phyloP scores from a whole-genome alignment of 164 flowering plant genomes.

The Vitis labrusca region DNA sequence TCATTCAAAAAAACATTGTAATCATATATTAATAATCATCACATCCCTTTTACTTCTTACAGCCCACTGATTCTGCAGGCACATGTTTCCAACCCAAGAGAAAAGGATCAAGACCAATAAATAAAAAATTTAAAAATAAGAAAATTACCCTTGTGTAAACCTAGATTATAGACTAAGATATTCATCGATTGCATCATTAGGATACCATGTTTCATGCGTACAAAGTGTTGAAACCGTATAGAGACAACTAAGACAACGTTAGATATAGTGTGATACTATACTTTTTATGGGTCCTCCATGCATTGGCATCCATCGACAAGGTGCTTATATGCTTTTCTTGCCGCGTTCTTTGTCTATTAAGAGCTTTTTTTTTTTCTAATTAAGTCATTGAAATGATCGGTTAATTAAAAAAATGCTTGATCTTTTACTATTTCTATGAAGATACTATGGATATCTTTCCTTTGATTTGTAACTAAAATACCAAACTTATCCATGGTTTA shows the following conservation, averaged over 20 bases:
- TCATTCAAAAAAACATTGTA: slow-evolving; percentile 41
- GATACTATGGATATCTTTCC: background rate
- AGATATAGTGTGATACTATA: background rate
- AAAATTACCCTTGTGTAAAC: too few relatives aligned
- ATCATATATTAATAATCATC: slow-evolving; percentile 58
- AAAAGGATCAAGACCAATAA: background rate
- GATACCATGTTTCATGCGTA: too few relatives aligned
- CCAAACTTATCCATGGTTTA: background rate
- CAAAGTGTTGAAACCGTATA: too few relatives aligned
- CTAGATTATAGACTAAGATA: too few relatives aligned
- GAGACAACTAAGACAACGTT: too few relatives aligned
- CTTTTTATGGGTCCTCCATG: slow-evolving; percentile 20
- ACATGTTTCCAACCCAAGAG: slow-evolving; percentile 32
- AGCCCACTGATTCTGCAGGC: slow-evolving; percentile 25
- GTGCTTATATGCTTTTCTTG: slow-evolving; percentile 6
- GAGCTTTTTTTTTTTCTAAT: too few relatives aligned
- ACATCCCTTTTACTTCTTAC: slow-evolving; percentile 32
- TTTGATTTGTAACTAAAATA: background rate
- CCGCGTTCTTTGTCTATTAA: background rate
- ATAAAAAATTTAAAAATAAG: too few relatives aligned
- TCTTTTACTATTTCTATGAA: background rate
- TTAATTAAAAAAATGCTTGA: too few relatives aligned
- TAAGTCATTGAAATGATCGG: too few relatives aligned
- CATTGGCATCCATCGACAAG: slow-evolving; percentile 14
- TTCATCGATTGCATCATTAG: too few relatives aligned